These are phyloP conservation scores for Aquilaria agallochum DNA, from an alignment of 441 rosid genomes.

Conservation along the genomic window DNA sequence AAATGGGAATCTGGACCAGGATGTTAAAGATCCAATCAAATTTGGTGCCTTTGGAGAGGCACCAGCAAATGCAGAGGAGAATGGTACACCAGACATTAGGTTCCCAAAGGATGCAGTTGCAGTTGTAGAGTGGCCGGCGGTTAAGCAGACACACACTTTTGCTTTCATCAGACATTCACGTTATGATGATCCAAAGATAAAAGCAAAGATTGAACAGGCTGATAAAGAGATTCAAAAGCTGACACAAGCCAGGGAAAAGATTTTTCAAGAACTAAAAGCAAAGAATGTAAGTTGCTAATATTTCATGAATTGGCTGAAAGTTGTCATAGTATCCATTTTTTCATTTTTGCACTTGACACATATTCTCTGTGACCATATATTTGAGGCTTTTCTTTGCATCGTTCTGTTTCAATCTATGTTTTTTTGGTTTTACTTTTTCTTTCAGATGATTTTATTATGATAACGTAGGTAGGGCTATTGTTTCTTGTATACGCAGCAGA, in stretches of 20 bases:
- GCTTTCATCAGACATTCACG: conserved; percentile 51
- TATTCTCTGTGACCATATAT: too few relatives aligned
- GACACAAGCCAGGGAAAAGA: conserved; percentile 39
- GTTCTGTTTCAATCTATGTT: too few relatives aligned
- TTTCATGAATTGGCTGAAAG: neutral
- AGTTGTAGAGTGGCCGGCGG: conserved; percentile 65
- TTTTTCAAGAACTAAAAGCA: conserved; percentile 40
- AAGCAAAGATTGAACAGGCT: conserved; percentile 56
- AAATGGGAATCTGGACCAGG: conserved; percentile 36
- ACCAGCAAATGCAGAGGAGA: conserved; percentile 28
- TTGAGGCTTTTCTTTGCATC: too few relatives aligned
- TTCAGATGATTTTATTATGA: too few relatives aligned
- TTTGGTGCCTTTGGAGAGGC: conserved; percentile 49
- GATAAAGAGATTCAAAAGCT: conserved; percentile 58
- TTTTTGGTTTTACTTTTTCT: too few relatives aligned
- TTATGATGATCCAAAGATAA: conserved; percentile 70
- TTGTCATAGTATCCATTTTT: neutral
- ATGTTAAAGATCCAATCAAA: conserved; percentile 24
- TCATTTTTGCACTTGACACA: too few relatives aligned
- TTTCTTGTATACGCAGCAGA: too few relatives aligned
- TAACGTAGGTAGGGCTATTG: too few relatives aligned
- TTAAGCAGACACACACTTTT: conserved; percentile 43
- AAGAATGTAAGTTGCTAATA: conserved; percentile 49
- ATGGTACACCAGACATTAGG: conserved; percentile 27
- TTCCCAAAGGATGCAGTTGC: conserved; percentile 44